phyloP scores from a whole-genome alignment of 441 rosid genomes.

The Melastoma candidum region DNA sequence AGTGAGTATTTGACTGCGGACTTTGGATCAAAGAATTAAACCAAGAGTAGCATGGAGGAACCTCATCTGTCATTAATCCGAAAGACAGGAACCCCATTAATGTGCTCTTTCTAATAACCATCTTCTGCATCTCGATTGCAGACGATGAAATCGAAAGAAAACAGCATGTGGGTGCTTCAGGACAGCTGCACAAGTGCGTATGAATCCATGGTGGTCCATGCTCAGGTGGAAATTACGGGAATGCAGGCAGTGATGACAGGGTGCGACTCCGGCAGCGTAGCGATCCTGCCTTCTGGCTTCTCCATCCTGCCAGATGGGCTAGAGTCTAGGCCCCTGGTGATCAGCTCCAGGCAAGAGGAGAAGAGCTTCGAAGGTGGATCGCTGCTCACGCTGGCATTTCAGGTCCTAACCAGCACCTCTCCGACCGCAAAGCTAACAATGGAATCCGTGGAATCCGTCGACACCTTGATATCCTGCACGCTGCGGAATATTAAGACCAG shows the following conservation, averaged over 20 bases:
- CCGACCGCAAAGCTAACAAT: slow-evolving; percentile 54
- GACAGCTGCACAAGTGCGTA: slow-evolving; percentile 75
- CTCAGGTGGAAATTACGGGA: slow-evolving; percentile 63
- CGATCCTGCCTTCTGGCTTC: slow-evolving; percentile 84
- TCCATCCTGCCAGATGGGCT: slow-evolving; percentile 81
- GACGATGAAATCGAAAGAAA: slow-evolving; percentile 69
- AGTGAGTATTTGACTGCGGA: no score
- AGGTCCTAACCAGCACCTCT: slow-evolving; percentile 54
- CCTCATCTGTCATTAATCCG: no score
- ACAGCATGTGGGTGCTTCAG: slow-evolving; percentile 68
- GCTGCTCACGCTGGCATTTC: slow-evolving; percentile 72
- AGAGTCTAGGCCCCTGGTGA: slow-evolving; percentile 79
- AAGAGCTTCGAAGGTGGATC: slow-evolving; percentile 80
- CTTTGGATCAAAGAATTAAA: no score
- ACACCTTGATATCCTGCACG: slow-evolving; percentile 68
- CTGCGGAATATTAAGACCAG: slow-evolving; percentile 65
- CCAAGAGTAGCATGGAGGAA: no score
- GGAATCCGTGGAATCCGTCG: slow-evolving; percentile 82
- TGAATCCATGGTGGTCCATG: slow-evolving; percentile 75
- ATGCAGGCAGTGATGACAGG: slow-evolving; percentile 85
- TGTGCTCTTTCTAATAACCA: neutral
- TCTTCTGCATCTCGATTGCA: slow-evolving; percentile 21
- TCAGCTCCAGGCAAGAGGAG: slow-evolving; percentile 73
- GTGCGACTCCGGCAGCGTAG: slow-evolving; percentile 76
- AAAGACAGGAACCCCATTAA: no score